phyloP scores from a whole-genome alignment of 2,329 filamentous ascomycete species.

The Trichoderma koningiopsis region DNA sequence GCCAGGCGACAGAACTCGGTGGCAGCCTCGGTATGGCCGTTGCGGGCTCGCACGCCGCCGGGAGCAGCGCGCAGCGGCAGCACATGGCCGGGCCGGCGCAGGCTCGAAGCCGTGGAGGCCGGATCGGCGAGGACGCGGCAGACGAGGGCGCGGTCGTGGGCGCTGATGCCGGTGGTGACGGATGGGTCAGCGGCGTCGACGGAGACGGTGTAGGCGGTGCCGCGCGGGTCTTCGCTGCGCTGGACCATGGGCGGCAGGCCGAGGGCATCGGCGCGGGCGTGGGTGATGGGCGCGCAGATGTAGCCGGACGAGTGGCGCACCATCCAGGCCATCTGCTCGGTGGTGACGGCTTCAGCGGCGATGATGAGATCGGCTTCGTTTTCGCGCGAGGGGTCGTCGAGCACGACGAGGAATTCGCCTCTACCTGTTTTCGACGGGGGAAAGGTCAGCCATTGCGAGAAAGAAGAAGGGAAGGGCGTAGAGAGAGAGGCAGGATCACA shows the following conservation, averaged over 20 bases:
- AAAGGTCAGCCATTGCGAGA: slow-evolving; percentile 9
- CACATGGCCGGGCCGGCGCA: slow-evolving; percentile 86
- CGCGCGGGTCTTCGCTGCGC: slow-evolving; percentile 74
- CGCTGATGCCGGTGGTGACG: slow-evolving; percentile 87
- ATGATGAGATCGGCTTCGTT: slow-evolving; percentile 99
- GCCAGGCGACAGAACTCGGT: slow-evolving; percentile 87
- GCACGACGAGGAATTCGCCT: slow-evolving; percentile 93
- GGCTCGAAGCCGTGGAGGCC: slow-evolving; percentile 55
- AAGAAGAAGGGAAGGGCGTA: slow-evolving; percentile 1
- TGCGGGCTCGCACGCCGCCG: slow-evolving; percentile 78
- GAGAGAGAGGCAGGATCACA: slow-evolving; percentile 33
- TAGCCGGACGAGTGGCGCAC: slow-evolving; percentile 87
- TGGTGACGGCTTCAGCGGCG: slow-evolving; percentile 79
- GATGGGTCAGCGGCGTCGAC: slow-evolving; percentile 75
- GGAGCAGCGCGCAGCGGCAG: slow-evolving; percentile 77
- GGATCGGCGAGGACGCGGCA: slow-evolving; percentile 76
- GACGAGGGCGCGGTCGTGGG: slow-evolving; percentile 81
- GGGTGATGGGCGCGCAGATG: slow-evolving; percentile 83
- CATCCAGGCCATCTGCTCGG: slow-evolving; percentile 94
- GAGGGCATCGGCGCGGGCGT: slow-evolving; percentile 68
- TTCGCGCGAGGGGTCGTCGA: slow-evolving; percentile 89
- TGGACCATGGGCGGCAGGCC: slow-evolving; percentile 87
- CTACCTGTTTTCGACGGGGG: slow-evolving; percentile 51
- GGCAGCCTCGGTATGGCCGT: slow-evolving; percentile 91
- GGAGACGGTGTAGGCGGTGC: slow-evolving; percentile 90